Evolutionary conservation across 2,329 filamentous ascomycete genomes (phyloP).

Genomic region (Microsporum canis): DNA sequence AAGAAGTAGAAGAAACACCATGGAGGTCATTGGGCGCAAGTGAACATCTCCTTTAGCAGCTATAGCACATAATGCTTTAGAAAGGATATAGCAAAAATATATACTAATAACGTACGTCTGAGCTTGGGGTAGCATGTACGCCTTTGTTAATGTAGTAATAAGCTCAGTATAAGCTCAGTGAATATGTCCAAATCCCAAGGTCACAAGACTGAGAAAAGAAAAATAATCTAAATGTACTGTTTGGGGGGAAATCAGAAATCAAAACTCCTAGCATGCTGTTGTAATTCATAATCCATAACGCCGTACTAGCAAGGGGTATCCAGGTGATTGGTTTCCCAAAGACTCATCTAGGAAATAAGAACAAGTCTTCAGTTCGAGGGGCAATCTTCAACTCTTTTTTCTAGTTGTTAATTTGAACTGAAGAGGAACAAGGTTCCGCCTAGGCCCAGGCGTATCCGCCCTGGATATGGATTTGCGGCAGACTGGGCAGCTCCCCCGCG

Average conservation of each 20-base stretch:
- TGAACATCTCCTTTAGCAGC: neutral
- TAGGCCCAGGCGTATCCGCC: slow-evolving; percentile 26
- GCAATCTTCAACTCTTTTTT: slow-evolving; percentile 12
- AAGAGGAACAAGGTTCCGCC: slow-evolving; percentile 29
- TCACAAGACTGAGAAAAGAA: neutral
- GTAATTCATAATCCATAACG: neutral
- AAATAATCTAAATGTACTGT: neutral
- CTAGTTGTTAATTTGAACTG: slow-evolving; percentile 28
- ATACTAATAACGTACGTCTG: neutral
- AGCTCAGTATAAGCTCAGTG: neutral
- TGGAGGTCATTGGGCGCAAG: slow-evolving; percentile 20
- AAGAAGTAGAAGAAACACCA: slow-evolving; percentile 49
- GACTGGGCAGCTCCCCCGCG: slow-evolving; percentile 34
- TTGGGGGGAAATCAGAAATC: neutral
- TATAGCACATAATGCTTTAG: neutral
- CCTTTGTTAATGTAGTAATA: neutral
- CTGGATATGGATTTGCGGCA: slow-evolving; percentile 33
- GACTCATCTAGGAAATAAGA: neutral
- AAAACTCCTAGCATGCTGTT: neutral
- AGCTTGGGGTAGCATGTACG: neutral
- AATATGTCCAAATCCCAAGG: neutral
- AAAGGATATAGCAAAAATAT: neutral
- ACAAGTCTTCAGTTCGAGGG: neutral
- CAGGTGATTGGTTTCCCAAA: neutral
- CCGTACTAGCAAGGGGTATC: neutral